Evolutionary conservation across 2,329 filamentous ascomycete genomes (phyloP).

Genomic region (Ambrosiella xylebori): DNA sequence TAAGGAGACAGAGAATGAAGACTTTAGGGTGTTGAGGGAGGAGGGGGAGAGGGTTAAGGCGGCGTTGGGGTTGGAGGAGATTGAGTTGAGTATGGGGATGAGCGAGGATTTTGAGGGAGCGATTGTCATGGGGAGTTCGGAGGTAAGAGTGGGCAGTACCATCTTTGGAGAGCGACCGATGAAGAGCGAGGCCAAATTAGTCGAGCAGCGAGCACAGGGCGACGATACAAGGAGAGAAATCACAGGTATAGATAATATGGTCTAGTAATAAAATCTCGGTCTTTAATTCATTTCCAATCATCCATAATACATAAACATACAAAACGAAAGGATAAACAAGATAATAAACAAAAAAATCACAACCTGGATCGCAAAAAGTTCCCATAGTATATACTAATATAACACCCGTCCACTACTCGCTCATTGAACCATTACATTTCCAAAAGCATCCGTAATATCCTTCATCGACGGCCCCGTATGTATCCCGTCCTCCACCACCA

Average conservation of each 20-base stretch:
- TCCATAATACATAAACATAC: neutral
- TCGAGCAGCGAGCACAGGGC: constrained; percentile 20
- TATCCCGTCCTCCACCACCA: constrained; percentile 19
- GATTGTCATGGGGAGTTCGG: constrained; percentile 63
- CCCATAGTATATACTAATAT: neutral
- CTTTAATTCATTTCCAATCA: neutral
- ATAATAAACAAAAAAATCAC: neutral
- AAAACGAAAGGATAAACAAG: neutral
- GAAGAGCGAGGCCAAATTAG: constrained; percentile 62
- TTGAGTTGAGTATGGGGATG: constrained; percentile 98
- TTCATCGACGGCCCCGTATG: constrained; percentile 26
- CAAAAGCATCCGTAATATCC: constrained; percentile 39
- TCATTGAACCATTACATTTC: constrained; percentile 36
- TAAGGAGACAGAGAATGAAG: constrained; percentile 71
- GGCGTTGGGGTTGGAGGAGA: constrained; percentile 27
- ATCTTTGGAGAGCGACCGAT: constrained; percentile 77
- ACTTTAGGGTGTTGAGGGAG: constrained; percentile 55
- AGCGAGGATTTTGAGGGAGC: constrained; percentile 90
- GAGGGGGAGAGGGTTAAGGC: constrained; percentile 52
- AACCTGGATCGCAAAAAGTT: neutral
- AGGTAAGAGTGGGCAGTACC: constrained; percentile 83
- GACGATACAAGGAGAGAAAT: neutral
- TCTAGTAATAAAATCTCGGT: too few relatives aligned
- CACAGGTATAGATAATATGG: neutral
- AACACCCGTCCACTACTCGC: neutral